Base-by-base conservation (phyloP, 805 yeast genomes). In the Ogataea paraovalis region DNA sequence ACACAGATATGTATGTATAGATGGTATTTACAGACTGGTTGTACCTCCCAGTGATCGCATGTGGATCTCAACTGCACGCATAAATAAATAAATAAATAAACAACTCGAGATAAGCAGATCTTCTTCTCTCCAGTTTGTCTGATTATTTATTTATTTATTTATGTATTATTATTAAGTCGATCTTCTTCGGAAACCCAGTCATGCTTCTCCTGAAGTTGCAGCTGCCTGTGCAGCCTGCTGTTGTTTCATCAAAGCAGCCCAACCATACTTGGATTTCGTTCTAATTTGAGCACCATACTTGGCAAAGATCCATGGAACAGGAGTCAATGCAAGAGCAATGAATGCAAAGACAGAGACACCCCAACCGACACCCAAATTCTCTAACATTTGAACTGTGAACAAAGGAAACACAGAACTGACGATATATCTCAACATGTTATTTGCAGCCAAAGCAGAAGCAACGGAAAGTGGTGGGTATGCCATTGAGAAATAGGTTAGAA, bases 391-490 rank as follows among this genome's bases (percentile, higher is more conserved):
- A 19, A 82, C 78, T 1, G 90, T 86, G 68, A 90, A 89, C 49
- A 90, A 72, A 47, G 96, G 96, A 74, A 90, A 83, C 19, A 82
- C 87, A 6, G 88, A 81, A 9, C 95, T 88, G 51, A 85, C 63
- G 28, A 83, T 55, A 61, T 87, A 88, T 68, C 97, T 78, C 48
- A 83, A 66, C 59, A 90, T 71, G 63, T 87, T 87, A 68, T 89
- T 90, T 13, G 96, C 96, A 32, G 96, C 96, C 51, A 88, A 66
- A 3, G 95, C 92, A n/a, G 92, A 83, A 0, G 96, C 96, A 20
- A 88, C 85, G 30, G 77, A 75, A 30, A 81, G 66, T 41, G 92
- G 89, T 23, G 94, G 92, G 64, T 81, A 87, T 4, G 85, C 65
- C 74, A 81, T 73, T 32, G 86, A 71, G 65, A 86, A 83, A 63